Evolutionary conservation across 2,329 filamentous ascomycete species (phyloP).

Genomic region (Fusarium algeriense): DNA sequence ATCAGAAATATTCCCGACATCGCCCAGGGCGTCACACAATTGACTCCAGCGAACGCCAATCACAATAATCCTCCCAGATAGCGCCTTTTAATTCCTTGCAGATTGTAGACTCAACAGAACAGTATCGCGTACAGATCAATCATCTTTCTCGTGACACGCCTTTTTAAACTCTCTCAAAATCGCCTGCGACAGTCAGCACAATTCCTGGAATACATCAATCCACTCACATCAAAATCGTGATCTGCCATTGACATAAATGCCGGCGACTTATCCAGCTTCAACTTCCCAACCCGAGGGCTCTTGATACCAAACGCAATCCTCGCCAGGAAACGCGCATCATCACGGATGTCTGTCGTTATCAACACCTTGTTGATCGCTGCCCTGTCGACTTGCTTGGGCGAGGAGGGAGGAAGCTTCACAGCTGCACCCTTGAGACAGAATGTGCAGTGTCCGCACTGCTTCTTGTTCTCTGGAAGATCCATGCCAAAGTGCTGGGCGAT

Average conservation of each 20-base stretch:
- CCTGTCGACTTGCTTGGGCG: conserved; percentile 55
- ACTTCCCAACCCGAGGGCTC: conserved; percentile 64
- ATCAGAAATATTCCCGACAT: background rate
- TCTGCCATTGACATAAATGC: conserved; percentile 67
- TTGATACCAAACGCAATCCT: conserved; percentile 72
- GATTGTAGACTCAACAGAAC: background rate
- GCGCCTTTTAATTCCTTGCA: background rate
- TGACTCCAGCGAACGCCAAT: background rate
- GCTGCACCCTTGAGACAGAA: conserved; percentile 50
- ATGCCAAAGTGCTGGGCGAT: conserved; percentile 71
- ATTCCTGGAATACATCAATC: background rate
- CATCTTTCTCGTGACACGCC: conserved; percentile 31
- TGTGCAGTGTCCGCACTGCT: conserved; percentile 68
- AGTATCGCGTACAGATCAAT: background rate
- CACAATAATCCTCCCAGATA: background rate
- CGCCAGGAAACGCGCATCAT: conserved; percentile 71
- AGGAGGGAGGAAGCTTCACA: conserved; percentile 55
- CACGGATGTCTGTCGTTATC: conserved; percentile 57
- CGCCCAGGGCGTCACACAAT: background rate
- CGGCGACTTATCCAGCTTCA: conserved; percentile 59
- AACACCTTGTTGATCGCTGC: conserved; percentile 59
- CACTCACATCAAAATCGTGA: conserved; percentile 63
- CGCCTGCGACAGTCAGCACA: conserved; percentile 24
- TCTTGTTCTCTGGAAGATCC: conserved; percentile 56
- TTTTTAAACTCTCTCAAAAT: conserved; percentile 43